Evolutionary conservation across 2,329 filamentous ascomycete genomes (phyloP).

Genomic region (Aspergillus flavus): DNA sequence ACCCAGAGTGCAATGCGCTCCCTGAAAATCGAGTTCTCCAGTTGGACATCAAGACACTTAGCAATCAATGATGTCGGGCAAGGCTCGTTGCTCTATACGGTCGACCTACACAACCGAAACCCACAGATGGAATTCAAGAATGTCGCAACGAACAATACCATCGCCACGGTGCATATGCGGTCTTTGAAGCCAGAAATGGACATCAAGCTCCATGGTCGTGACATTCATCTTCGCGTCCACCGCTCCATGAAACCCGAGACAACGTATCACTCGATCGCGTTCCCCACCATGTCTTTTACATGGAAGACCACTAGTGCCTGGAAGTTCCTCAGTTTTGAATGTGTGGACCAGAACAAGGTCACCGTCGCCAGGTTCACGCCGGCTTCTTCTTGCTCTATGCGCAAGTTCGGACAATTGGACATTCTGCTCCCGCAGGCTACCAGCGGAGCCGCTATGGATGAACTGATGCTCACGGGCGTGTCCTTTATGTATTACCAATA

Average conservation of each 20-base stretch:
- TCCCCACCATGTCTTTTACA: neutral
- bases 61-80: constrained; percentile 8
- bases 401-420: constrained; percentile 9
- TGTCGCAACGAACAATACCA: neutral
- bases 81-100: constrained; percentile 10
- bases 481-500: constrained; percentile 7
- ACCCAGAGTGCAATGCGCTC: neutral
- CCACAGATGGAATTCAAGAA: constrained; percentile 18
- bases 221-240: neutral
- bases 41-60: constrained; percentile 11
- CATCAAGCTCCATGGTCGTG: neutral
- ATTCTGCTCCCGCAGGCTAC: constrained; percentile 5
- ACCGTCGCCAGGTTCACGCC: constrained; percentile 10
- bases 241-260: constrained; percentile 7
- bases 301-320: constrained; percentile 10
- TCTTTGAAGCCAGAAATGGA: neutral
- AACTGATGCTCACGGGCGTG: constrained; percentile 10
- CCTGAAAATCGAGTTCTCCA: constrained; percentile 15
- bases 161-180: constrained; percentile 1
- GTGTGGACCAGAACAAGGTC: constrained; percentile 6
- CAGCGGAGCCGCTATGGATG: constrained; percentile 9
- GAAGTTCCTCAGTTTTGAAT: constrained; percentile 13
- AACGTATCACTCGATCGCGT: neutral
- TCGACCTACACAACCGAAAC: constrained; percentile 14
- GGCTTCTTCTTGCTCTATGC: constrained; percentile 3